Conservation (phyloP, 129 eudicot genomes). For the Solidago caesia region DNA sequence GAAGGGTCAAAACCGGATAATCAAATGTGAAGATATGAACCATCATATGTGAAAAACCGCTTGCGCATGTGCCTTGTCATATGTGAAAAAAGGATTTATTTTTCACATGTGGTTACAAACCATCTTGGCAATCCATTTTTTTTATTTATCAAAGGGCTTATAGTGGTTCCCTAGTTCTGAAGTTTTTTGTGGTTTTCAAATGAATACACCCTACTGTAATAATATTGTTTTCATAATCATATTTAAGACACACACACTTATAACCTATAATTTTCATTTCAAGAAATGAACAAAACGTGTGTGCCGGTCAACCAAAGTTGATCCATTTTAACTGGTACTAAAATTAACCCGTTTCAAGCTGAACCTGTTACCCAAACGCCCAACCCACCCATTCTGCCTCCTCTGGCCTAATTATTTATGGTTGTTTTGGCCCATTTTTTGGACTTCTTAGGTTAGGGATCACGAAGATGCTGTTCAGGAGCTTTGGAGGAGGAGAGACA, state of each 20-base stretch:
- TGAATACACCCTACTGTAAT: not conserved
- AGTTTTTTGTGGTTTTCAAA: too few relatives aligned
- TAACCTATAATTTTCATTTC: not conserved
- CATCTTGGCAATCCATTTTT: too few relatives aligned
- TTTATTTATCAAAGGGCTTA: too few relatives aligned
- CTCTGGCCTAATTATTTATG: not conserved
- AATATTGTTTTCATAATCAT: not conserved
- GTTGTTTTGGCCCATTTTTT: constrained; percentile 5
- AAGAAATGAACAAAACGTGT: not conserved
- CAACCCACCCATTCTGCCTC: not conserved
- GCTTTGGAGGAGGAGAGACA: constrained; percentile 95
- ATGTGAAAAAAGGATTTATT: too few relatives aligned
- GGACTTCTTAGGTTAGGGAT: constrained; percentile 55
- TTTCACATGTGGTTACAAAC: too few relatives aligned
- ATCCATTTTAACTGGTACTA: not conserved
- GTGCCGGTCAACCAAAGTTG: not conserved
- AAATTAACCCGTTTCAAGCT: not conserved
- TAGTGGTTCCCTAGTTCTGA: too few relatives aligned
- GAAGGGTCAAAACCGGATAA: too few relatives aligned
- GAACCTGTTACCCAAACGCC: not conserved
- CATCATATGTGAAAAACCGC: too few relatives aligned
- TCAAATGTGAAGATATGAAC: too few relatives aligned
- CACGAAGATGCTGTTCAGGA: constrained; percentile 97
- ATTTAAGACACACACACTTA: not conserved
- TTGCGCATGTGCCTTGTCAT: too few relatives aligned